Percentiles rank a stretch among this genome's conserved stretches.
phyloP scores from a whole-genome alignment of 2,329 filamentous ascomycete genomes.

The Neurospora crassa region DNA sequence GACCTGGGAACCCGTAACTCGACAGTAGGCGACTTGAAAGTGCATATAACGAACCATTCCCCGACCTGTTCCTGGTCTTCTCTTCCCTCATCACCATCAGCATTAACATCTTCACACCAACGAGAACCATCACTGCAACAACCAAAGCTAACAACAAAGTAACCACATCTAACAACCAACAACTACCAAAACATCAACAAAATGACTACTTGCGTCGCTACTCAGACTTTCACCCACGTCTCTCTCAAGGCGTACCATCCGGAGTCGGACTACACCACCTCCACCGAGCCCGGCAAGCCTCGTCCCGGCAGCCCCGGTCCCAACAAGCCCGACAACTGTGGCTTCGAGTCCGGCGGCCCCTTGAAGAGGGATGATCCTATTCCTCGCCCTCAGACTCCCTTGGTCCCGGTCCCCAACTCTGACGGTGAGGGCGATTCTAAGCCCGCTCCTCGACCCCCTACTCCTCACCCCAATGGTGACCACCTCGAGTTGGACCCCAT shows the following conservation, averaged over 20 bases:
- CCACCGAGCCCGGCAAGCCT: not conserved
- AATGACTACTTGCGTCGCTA: not conserved
- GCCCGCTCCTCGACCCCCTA: not conserved
- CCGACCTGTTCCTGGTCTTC: not conserved
- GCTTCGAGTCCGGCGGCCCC: not conserved
- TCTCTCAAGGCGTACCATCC: not conserved
- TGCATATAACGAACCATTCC: not conserved
- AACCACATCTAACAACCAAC: not conserved
- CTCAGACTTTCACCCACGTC: not conserved
- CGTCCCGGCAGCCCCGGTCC: not conserved
- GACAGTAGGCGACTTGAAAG: not conserved
- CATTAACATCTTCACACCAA: not conserved
- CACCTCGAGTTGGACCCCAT: not conserved
- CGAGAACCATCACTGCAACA: not conserved
- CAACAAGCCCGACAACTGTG: not conserved
- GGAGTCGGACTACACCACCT: not conserved
- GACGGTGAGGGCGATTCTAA: not conserved
- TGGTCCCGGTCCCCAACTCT: not conserved
- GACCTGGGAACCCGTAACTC: fast-evolving
- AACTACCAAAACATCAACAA: not conserved
- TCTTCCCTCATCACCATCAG: not conserved
- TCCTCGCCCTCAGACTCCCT: not conserved
- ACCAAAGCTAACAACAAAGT: not conserved
- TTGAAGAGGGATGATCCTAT: not conserved
- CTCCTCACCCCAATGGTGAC: not conserved